Conservation (phyloP, 768 basidiomycete genomes). For the Russula foetens region DNA sequence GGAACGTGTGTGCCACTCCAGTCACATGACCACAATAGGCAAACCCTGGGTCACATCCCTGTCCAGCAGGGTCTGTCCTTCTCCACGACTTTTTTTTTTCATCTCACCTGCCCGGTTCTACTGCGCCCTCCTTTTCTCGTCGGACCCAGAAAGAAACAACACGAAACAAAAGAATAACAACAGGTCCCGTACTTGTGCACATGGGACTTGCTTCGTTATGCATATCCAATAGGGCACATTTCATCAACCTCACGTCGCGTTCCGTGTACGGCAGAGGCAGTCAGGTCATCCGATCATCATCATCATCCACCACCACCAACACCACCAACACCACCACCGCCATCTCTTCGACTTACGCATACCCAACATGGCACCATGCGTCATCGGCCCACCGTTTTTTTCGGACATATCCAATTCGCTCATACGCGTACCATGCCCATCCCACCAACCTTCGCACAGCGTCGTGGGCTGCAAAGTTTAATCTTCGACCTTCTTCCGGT, state of each 20-base stretch:
- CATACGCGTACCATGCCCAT: neutral
- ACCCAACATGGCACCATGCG: slow-evolving; percentile 11
- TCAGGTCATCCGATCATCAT: slow-evolving; percentile 5
- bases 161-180: too few relatives aligned
- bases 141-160: too few relatives aligned
- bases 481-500: slow-evolving; percentile 15
- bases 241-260: slow-evolving; percentile 2
- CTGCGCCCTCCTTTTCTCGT: too few relatives aligned
- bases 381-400: slow-evolving; percentile 3
- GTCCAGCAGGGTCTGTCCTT: too few relatives aligned
- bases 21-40: slow-evolving; percentile 12
- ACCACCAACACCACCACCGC: neutral
- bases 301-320: neutral
- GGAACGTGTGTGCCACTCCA: neutral
- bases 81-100: neutral
- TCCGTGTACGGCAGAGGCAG: neutral
- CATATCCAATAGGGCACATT: slow-evolving; percentile 29
- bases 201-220: slow-evolving; percentile 21
- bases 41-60: too few relatives aligned
- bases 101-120: too few relatives aligned
- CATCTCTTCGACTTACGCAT: neutral
- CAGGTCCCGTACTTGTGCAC: slow-evolving; percentile 20
- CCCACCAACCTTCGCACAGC: slow-evolving; percentile 7
- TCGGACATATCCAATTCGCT: neutral
- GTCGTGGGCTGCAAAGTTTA: slow-evolving; percentile 28